Conservation (phyloP, 768 basidiomycete genomes). For the Termitomyces sp. region DNA sequence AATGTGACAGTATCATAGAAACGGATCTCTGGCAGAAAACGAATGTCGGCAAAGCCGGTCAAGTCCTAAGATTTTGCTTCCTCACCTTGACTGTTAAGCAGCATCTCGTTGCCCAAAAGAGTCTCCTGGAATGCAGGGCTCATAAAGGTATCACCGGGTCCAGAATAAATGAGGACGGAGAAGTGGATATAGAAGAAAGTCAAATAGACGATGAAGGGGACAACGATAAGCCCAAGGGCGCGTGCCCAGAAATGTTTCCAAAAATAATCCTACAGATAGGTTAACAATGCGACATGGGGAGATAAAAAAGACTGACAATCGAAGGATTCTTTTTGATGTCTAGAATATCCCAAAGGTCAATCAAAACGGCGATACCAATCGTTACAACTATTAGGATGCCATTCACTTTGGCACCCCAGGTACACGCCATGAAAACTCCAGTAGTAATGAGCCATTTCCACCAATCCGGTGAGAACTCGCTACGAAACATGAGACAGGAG, state of each 20-base stretch:
- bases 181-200: conserved; percentile 97
- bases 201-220: conserved; percentile 90
- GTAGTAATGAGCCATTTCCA: conserved; percentile 92
- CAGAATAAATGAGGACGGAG: conserved; percentile 78
- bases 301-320: conserved; percentile 48
- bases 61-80: neutral
- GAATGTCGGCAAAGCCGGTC: neutral
- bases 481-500: conserved; percentile 21
- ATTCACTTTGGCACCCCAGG: conserved; percentile 97
- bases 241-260: conserved; percentile 85
- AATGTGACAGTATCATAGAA: conserved; percentile 89
- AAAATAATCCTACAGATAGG: conserved; percentile 67
- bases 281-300: conserved; percentile 3
- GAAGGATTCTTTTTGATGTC: conserved; percentile 76
- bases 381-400: conserved; percentile 87
- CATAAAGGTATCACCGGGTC: conserved; percentile 96
- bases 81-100: conserved; percentile 87
- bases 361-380: conserved; percentile 85
- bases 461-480: conserved; percentile 88
- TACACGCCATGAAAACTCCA: conserved; percentile 91
- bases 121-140: conserved; percentile 98
- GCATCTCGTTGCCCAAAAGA: conserved; percentile 83
- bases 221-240: conserved; percentile 73
- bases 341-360: conserved; percentile 93
- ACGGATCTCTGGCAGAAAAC: conserved; percentile 66